Evolutionary conservation across 2,329 filamentous ascomycete genomes (phyloP).

Genomic region (Capronia americana): DNA sequence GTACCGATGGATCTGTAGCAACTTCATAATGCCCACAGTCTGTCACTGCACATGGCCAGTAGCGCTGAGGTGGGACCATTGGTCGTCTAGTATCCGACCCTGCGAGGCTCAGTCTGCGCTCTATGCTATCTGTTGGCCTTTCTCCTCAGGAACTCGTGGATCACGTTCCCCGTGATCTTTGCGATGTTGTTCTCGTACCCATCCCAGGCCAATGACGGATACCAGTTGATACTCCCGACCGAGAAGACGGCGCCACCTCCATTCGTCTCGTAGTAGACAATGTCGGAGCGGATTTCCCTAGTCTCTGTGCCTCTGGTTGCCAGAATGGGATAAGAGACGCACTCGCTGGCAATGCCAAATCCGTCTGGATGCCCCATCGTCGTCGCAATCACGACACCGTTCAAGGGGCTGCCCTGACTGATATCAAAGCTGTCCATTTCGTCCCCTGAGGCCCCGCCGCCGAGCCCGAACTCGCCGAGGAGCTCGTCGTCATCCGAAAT

Average conservation of each 20-base stretch:
- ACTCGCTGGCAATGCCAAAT: slow-evolving; percentile 35
- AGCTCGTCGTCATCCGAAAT: not conserved
- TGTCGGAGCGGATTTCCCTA: slow-evolving; percentile 40
- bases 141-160: slow-evolving; percentile 35
- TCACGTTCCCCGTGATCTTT: slow-evolving; percentile 39
- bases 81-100: no score
- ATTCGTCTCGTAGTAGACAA: slow-evolving; percentile 39
- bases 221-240: slow-evolving; percentile 45
- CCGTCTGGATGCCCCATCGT: slow-evolving; percentile 30
- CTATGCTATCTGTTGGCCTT: no score
- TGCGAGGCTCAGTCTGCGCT: no score
- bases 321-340: slow-evolving; percentile 1
- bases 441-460: slow-evolving; percentile 42
- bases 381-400: slow-evolving; percentile 41
- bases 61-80: no score
- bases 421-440: slow-evolving; percentile 48
- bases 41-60: no score
- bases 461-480: not conserved
- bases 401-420: slow-evolving; percentile 42
- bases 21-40: no score
- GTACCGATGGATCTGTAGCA: no score
- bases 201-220: slow-evolving; percentile 39
- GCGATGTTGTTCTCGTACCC: slow-evolving; percentile 41
- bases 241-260: no score
- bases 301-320: slow-evolving; percentile 39